phyloP scores from a whole-genome alignment of 352 stramenopile species.

The Sclerospora graminicola region DNA sequence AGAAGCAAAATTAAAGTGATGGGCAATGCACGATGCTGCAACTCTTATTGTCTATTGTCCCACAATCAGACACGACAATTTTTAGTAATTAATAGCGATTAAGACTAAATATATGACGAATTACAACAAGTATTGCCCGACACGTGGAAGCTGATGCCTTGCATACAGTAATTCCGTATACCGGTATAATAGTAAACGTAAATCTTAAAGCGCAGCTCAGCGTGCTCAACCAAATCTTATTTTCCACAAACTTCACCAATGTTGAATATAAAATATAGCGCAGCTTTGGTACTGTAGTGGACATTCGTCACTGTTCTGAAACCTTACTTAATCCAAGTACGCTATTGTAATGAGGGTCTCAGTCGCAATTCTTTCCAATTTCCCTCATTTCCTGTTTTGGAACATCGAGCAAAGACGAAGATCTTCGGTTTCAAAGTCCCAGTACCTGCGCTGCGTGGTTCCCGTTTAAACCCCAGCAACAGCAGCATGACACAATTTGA shows the following conservation, averaged over 20 bases:
- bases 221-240: too few relatives aligned
- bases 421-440: constrained; percentile 27
- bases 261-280: too few relatives aligned
- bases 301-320: too few relatives aligned
- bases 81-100: too few relatives aligned
- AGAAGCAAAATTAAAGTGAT: constrained; percentile 8
- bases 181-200: too few relatives aligned
- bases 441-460: constrained; percentile 19
- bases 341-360: constrained; percentile 6
- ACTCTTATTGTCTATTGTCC: not conserved
- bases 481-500: constrained; percentile 52
- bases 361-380: constrained; percentile 10
- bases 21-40: not conserved
- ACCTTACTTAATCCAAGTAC: not conserved
- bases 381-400: constrained; percentile 23
- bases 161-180: constrained; percentile 3
- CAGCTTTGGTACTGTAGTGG: too few relatives aligned
- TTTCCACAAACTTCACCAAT: not conserved
- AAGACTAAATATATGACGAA: too few relatives aligned
- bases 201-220: too few relatives aligned
- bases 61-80: not conserved
- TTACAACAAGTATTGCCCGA: not conserved
- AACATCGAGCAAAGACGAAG: constrained; percentile 30
- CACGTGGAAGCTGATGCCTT: constrained; percentile 10
- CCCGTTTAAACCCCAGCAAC: constrained; percentile 16